These are phyloP conservation scores for Botrytis deweyae DNA, from an alignment of 2,329 filamentous ascomycete species.

Conservation along the genomic window DNA sequence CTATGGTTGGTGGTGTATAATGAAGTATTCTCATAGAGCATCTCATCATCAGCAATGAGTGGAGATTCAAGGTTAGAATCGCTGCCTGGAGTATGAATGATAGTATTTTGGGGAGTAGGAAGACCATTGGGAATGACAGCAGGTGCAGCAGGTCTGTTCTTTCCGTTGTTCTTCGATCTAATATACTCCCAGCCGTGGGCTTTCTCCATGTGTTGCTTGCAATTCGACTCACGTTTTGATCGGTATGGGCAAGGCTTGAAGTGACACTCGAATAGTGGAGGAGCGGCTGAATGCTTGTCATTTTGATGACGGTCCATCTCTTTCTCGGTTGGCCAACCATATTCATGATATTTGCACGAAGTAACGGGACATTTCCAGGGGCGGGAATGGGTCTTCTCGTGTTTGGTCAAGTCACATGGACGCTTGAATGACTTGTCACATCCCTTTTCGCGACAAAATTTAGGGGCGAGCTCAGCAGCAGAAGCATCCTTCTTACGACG, in stretches of 20 bases:
- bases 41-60: constrained; percentile 31
- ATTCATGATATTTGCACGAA: constrained; percentile 84
- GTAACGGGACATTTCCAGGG: constrained; percentile 87
- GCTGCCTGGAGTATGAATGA: constrained; percentile 57
- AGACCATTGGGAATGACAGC: constrained; percentile 44
- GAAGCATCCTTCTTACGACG: constrained; percentile 90
- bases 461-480: constrained; percentile 76
- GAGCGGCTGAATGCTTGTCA: constrained; percentile 85
- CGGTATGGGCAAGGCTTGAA: constrained; percentile 86
- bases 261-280: constrained; percentile 78
- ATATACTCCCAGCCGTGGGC: constrained; percentile 88
- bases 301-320: constrained; percentile 95
- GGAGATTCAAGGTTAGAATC: constrained; percentile 42
- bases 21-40: constrained; percentile 27
- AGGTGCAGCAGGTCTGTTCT: constrained; percentile 46
- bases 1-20: constrained; percentile 29
- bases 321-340: constrained; percentile 96
- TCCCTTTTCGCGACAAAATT: constrained; percentile 70
- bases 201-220: constrained; percentile 99
- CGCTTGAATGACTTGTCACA: constrained; percentile 95
- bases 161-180: constrained; percentile 88
- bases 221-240: constrained; percentile 94
- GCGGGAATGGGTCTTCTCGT: constrained; percentile 95
- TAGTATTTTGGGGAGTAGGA: constrained; percentile 58
- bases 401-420: constrained; percentile 96